These are phyloP conservation scores for Acacia acuminata DNA, from an alignment of 306 rosid species.

Conservation along the genomic window DNA sequence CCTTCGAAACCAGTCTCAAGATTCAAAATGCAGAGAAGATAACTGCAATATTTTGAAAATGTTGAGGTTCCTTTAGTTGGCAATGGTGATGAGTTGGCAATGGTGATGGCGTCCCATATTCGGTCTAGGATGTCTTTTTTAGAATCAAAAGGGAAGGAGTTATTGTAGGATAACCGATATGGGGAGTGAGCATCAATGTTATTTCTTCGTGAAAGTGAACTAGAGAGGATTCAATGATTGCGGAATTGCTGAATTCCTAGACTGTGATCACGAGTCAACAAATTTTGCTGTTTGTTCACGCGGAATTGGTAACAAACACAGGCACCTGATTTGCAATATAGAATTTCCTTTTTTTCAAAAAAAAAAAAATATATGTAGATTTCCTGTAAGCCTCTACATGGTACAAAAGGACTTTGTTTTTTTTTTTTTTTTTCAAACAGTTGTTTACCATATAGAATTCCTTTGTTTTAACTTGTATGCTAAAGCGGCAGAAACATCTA, in stretches of 20 bases:
- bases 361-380: neutral
- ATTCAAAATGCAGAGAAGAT: constrained; percentile 89
- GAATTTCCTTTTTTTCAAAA: neutral
- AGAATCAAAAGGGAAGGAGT: constrained; percentile 27
- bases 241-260: neutral
- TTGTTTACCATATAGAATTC: neutral
- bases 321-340: neutral
- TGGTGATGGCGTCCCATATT: constrained; percentile 1
- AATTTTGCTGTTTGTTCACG: constrained; percentile 10
- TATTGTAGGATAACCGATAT: neutral
- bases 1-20: constrained; percentile 80
- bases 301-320: neutral
- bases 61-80: constrained; percentile 14
- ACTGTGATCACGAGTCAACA: neutral
- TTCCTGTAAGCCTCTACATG: neutral
- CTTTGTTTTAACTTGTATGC: neutral
- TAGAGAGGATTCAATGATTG: constrained; percentile 2
- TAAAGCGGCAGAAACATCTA: neutral
- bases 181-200: constrained; percentile 6
- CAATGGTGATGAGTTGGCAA: constrained; percentile 14
- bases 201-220: neutral
- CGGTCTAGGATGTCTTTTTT: constrained; percentile 16
- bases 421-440: neutral
- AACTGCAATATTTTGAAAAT: constrained; percentile 27
- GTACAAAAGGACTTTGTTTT: neutral